phyloP scores from a whole-genome alignment of 257 asterid genomes.

The Nicotiana otophora region DNA sequence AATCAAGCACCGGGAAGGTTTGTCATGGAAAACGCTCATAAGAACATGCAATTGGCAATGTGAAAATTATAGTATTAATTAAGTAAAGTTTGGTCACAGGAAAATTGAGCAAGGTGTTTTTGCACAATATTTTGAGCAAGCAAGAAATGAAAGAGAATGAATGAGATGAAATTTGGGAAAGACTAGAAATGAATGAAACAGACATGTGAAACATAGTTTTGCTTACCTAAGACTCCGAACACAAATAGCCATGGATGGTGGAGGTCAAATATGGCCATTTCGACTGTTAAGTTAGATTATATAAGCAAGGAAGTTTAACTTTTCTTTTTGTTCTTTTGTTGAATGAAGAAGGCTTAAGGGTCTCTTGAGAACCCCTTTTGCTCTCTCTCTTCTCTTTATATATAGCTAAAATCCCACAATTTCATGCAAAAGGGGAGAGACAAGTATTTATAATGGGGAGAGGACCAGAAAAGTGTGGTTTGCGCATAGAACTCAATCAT shows the following conservation, averaged over 20 bases:
- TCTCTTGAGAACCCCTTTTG: constrained; percentile 11
- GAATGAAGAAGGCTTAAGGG: background rate
- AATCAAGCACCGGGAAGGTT: background rate
- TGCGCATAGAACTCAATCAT: constrained; percentile 15
- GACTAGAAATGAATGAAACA: background rate
- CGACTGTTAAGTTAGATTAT: background rate
- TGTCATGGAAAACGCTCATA: constrained; percentile 1
- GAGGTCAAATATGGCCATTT: constrained; percentile 25
- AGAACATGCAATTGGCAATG: background rate
- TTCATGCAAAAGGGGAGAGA: constrained; percentile 15
- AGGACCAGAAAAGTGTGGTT: background rate
- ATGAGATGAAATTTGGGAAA: background rate
- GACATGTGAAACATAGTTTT: background rate
- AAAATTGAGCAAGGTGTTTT: background rate
- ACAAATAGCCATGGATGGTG: constrained; percentile 24
- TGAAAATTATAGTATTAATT: background rate
- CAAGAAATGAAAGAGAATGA: background rate
- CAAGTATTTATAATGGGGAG: constrained; percentile 18
- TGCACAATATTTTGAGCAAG: background rate
- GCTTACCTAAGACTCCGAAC: constrained; percentile 38
- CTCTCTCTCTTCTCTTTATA: background rate
- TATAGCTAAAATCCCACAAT: background rate
- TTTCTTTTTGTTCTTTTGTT: background rate
- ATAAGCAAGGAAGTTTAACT: background rate
- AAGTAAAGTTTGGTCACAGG: background rate